phyloP scores from a whole-genome alignment of 345 rosid species.

The Citrus sp. region DNA sequence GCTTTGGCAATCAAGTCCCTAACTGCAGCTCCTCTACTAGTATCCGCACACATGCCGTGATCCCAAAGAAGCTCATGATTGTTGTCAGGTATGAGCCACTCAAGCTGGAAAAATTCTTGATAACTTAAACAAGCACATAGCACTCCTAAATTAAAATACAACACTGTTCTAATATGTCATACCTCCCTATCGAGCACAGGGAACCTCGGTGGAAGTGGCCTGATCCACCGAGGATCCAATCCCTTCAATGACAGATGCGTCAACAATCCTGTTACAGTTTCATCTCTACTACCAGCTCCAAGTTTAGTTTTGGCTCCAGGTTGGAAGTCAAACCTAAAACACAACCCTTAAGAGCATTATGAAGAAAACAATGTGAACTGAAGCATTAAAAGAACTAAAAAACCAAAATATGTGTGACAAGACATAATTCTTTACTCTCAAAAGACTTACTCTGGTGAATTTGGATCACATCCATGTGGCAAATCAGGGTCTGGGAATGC shows the following conservation, averaged over 20 bases:
- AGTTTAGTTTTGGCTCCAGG: constrained; percentile 65
- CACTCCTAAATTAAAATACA: constrained; percentile 8
- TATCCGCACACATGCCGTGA: constrained; percentile 97
- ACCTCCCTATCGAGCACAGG: constrained; percentile 87
- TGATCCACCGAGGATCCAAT: constrained; percentile 66
- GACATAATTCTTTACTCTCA: constrained; percentile 6
- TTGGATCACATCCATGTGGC: constrained; percentile 65
- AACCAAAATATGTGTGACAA: background rate
- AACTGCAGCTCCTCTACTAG: constrained; percentile 88
- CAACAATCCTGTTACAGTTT: constrained; percentile 51
- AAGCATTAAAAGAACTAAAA: constrained; percentile 1
- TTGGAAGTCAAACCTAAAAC: constrained; percentile 77
- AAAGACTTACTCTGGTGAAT: constrained; percentile 71
- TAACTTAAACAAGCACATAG: constrained; percentile 4
- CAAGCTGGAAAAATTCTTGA: constrained; percentile 46
- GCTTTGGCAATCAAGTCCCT: constrained; percentile 86
- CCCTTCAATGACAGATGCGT: constrained; percentile 50
- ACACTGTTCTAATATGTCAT: background rate
- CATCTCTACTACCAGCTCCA: constrained; percentile 87
- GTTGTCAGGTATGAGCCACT: constrained; percentile 95
- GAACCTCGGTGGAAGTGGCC: constrained; percentile 83
- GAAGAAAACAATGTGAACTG: constrained; percentile 15
- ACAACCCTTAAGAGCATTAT: constrained; percentile 8
- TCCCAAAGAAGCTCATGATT: constrained; percentile 98
- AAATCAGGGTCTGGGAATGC: constrained; percentile 80